phyloP scores from a whole-genome alignment of 148 eudicot genomes.

The Fallopia convolvulus region DNA sequence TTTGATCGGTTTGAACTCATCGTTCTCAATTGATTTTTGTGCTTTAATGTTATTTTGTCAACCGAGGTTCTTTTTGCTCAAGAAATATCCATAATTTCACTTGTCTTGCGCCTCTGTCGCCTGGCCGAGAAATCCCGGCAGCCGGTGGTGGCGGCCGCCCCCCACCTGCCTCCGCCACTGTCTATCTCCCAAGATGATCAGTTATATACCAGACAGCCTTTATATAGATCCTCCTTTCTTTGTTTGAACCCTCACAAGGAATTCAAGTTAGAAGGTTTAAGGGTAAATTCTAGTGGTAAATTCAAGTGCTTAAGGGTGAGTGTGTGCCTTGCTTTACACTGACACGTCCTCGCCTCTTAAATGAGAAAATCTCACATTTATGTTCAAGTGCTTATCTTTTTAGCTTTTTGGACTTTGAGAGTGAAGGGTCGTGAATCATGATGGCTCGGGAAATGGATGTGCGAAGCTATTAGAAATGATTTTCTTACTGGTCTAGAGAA shows the following conservation, averaged over 20 bases:
- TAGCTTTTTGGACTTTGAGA: too few relatives aligned
- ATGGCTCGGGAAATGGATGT: background rate
- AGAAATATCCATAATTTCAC: too few relatives aligned
- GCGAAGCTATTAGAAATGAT: background rate
- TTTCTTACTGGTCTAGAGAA: background rate
- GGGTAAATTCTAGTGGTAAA: background rate
- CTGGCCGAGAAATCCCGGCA: too few relatives aligned
- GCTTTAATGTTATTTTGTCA: too few relatives aligned
- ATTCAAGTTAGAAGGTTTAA: background rate
- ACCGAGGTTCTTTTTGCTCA: too few relatives aligned
- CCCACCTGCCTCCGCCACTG: too few relatives aligned
- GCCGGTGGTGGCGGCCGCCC: too few relatives aligned
- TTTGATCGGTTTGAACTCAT: too few relatives aligned
- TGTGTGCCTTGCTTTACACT: background rate
- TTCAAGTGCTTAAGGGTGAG: background rate
- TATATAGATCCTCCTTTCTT: background rate
- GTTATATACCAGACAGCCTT: background rate
- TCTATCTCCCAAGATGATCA: background rate
- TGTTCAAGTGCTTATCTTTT: background rate
- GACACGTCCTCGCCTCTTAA: background rate
- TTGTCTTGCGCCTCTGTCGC: too few relatives aligned
- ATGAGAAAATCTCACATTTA: background rate
- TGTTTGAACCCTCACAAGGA: background rate
- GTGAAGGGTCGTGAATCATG: too few relatives aligned
- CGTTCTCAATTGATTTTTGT: too few relatives aligned